A percentile compares a stretch with the other conserved stretches of the same genome.
These are phyloP conservation scores for Amaranthus palmeri DNA, from an alignment of 148 eudicot species.

Conservation along the genomic window DNA sequence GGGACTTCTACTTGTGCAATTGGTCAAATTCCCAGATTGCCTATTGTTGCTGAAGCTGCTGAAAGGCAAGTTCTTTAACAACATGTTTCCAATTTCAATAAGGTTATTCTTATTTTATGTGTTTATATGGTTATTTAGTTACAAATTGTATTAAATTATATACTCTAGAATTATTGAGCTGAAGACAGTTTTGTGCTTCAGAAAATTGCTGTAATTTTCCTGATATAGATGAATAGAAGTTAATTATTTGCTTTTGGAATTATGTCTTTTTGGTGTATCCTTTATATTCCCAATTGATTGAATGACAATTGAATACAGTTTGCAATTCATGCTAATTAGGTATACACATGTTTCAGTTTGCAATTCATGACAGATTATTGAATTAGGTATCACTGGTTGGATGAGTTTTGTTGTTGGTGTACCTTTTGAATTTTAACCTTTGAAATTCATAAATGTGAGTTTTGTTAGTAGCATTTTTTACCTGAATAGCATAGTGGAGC, in stretches of 20 bases:
- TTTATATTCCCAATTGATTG: conserved; percentile 7
- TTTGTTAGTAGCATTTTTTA: neutral
- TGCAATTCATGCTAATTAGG: too few species aligned
- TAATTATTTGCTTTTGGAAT: too few species aligned
- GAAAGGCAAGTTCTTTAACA: conserved; percentile 76
- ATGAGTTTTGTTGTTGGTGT: conserved; percentile 5
- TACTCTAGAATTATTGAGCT: conserved; percentile 7
- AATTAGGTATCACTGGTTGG: neutral
- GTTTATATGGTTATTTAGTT: conserved; percentile 1
- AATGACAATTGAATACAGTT: conserved; percentile 1
- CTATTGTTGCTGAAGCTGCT: conserved; percentile 93
- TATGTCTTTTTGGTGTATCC: conserved; percentile 8
- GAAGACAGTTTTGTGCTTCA: conserved; percentile 14
- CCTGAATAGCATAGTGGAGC: neutral
- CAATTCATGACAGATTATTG: neutral
- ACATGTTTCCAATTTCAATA: neutral
- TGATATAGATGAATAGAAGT: too few species aligned
- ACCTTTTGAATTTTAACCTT: neutral
- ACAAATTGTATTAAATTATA: neutral
- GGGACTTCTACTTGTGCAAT: conserved; percentile 72
- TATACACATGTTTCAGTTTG: too few species aligned
- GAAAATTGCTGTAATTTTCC: neutral
- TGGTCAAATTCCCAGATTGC: conserved; percentile 80
- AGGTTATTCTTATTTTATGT: neutral
- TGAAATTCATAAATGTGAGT: neutral